phyloP scores from a whole-genome alignment of 2,329 filamentous ascomycete species.

The Venturiaceae sp. region DNA sequence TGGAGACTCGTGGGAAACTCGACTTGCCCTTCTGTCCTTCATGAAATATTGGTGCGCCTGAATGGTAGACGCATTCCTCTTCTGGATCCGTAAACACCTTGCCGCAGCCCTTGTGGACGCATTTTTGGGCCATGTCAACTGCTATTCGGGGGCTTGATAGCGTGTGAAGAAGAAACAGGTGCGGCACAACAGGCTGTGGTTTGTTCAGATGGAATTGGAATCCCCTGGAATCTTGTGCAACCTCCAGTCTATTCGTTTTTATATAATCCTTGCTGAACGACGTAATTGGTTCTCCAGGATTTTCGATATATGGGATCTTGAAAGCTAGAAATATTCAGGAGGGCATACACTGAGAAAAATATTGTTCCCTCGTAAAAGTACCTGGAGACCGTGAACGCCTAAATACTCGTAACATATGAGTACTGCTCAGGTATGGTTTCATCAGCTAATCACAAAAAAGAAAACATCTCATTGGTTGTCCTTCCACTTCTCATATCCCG shows the following conservation, averaged over 20 bases:
- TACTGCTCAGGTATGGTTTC: no score
- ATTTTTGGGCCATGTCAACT: conserved; percentile 64
- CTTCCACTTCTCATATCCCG: background rate
- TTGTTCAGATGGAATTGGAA: background rate
- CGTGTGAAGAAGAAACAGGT: background rate
- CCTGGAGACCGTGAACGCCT: no score
- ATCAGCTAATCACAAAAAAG: background rate
- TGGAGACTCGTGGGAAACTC: conserved; percentile 8
- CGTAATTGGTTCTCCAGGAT: background rate
- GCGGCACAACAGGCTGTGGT: no score
- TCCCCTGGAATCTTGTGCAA: background rate
- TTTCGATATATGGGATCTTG: no score
- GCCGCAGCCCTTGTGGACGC: conserved; percentile 91
- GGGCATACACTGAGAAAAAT: no score
- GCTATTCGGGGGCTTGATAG: background rate
- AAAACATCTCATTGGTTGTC: background rate
- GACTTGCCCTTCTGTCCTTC: conserved; percentile 78
- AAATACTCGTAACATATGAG: no score
- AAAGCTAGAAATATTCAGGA: no score
- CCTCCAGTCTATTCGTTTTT: background rate
- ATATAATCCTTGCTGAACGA: background rate
- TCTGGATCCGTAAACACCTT: conserved; percentile 75
- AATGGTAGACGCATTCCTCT: conserved; percentile 85
- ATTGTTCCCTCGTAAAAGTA: no score
- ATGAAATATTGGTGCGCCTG: conserved; percentile 59